Evolutionary conservation across 2,329 filamentous ascomycete species (phyloP), one percentile per base, ranked within the genome.

Genomic region (Chaetomium globosum): DNA sequence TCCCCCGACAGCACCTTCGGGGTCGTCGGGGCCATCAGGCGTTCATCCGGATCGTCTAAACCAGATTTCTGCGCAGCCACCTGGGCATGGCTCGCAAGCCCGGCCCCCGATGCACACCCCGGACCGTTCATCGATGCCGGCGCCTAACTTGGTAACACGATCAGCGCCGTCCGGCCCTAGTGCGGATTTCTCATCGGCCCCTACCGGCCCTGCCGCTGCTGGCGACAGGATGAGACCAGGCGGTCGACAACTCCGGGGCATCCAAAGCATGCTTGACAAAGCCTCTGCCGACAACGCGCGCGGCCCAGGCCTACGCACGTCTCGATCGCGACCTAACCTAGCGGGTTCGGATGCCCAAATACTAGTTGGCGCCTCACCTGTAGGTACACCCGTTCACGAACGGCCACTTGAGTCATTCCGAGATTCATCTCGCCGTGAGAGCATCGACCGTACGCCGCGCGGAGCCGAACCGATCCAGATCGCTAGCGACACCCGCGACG

Each of bases 191-290:
- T 65, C 69, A 16, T 51, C 63, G 6, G 70, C 71, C 7, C 74
- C 74, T 4, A 74, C 74, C 3, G 74, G 73, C 23, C 74, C 79
- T 7, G 71, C 78, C 10, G 76, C 77, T 30, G 69, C 72, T 9
- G 79, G 67, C 46, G 71, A 82, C 31, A 75, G 80, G 61, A 74
- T 74, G 55, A 74, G 73, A 31, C 66, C 70, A 9, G 71, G 82
- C 33, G 78, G 81, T 21, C 77, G 85, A 64, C 84, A 88, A 70
- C 77, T 89, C 33, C 82, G 82, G 13, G 82, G 83, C 54, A 88
- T 89, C 65, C 86, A 87, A 69, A 86, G 77, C 67, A 85, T 81
- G 59, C 78, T 87, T 4, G 82, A 84, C 68, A 81, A 84, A 73
- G 80, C 80, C 0, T 72, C 72, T 71, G 70, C 68, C 4, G 74